Evolutionary conservation across 768 basidiomycete genomes (phyloP).

Genomic region (Floccularia luteovirens): DNA sequence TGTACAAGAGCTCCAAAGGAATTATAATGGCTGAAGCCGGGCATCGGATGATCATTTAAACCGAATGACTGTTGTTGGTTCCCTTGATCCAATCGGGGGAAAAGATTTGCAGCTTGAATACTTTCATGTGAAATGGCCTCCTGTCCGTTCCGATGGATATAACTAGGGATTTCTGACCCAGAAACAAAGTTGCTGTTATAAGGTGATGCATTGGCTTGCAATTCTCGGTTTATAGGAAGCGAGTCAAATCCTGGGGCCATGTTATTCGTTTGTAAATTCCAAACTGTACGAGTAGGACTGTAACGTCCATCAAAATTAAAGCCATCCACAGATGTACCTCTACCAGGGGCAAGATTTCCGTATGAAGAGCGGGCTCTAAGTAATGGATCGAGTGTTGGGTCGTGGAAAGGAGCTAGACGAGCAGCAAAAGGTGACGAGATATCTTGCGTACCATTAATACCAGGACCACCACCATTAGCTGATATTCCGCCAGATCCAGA

Average conservation of each 20-base stretch:
- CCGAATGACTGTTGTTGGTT: too few relatives aligned
- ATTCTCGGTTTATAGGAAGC: too few relatives aligned
- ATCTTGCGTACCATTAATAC: slow-evolving; percentile 35
- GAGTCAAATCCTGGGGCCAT: slow-evolving; percentile 11
- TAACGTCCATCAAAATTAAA: slow-evolving; percentile 28
- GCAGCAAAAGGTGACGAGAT: slow-evolving; percentile 18
- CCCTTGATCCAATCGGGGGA: too few relatives aligned
- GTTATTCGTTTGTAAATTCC: slow-evolving; percentile 8
- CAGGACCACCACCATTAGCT: slow-evolving; percentile 11
- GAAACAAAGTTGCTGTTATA: too few relatives aligned
- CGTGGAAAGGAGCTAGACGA: slow-evolving; percentile 30
- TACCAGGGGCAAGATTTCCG: slow-evolving; percentile 22
- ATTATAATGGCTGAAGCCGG: too few relatives aligned
- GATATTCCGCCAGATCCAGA: neutral
- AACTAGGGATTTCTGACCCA: too few relatives aligned
- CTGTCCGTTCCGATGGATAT: too few relatives aligned
- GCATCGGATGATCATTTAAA: too few relatives aligned
- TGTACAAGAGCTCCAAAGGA: too few relatives aligned
- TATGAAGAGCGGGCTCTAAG: slow-evolving; percentile 19
- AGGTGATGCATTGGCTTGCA: too few relatives aligned
- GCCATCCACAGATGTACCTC: slow-evolving; percentile 19
- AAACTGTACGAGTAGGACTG: slow-evolving; percentile 18
- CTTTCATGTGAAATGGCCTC: too few relatives aligned
- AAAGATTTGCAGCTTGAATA: too few relatives aligned
- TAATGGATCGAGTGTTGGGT: slow-evolving; percentile 29